Base-by-base conservation (phyloP, 2,329 filamentous ascomycete species). In the Endothia cerciana region DNA sequence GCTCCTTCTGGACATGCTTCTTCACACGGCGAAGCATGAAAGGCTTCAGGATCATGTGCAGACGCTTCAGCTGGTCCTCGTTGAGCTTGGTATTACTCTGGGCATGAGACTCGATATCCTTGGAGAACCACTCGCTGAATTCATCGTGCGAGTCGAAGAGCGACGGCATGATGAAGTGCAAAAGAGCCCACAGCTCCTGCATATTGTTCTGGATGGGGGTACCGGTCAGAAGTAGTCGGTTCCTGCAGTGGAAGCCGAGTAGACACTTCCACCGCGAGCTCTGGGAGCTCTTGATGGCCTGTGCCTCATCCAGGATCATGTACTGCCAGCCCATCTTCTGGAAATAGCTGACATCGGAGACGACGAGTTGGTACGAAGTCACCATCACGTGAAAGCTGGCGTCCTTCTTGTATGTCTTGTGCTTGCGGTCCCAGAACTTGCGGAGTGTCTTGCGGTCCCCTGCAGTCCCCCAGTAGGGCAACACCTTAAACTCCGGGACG, bases 101-200 rank as follows among this genome's bases (percentile, higher is more conserved):
- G 0, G 95, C 95, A 76, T 99, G 95, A 47, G 94, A 98, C 79
- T 99, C 95, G 69, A 99, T 99, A 71, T 95, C 92, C 79, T 95
- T 95, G 63, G 91, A 94, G 77, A 96, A 96, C 92, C 92, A 96
- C 73, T 95, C 92, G 80, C 91, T 94, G 75, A 96, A 96, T 74
- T 95, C 92, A 74, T 96, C 92, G 78, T 95, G 92, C 0, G 91
- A 94, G 77, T 95, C 95, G 78, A 99, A 99, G 61, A 99, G 84
- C 53, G 92, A 97, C n/a, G 95, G 95, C 95, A 99, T 98, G 81
- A 98, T 98, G 81, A 99, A 99, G 84, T 99, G 95, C 25, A 99
- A 85, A 71, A 99, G 80, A 38, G 95, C 95, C 95, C 95, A 99
- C 66, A 99, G 80, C 79, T 99, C 94, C 79, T 98, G 95, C 95